Base-by-base conservation (phyloP, 73 alveolate genomes). In the Uronychia binucleata region DNA sequence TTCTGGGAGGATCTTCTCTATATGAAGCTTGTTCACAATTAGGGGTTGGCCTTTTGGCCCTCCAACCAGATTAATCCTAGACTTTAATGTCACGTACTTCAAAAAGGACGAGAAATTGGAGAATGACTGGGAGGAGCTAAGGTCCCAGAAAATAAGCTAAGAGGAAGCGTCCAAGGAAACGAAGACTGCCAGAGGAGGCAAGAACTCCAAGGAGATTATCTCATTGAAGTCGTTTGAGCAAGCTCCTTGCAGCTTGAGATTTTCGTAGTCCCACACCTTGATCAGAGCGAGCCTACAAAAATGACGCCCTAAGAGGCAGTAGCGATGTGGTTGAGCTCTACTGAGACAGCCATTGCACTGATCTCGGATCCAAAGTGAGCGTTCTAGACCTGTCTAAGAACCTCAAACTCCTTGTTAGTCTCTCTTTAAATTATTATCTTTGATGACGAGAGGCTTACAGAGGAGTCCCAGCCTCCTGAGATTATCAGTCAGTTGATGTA, bases 381-480 rank as follows among this genome's bases (percentile, higher is more conserved):
- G 33, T 88, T 88, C 28, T 88, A 75, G 27, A 77, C 74, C 26
- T 31, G 67, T 75, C 89, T 88, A 0, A 88, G n/a, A 31, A 81
- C 77, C 34, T 81, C 28, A 34, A 82, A 75, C 74, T 75, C 76
- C 79, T 86, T 84, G 28, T 31, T 57, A 28, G 81, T 82, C 57
- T 82, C 77, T 78, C 84, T 76, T 76, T 88, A 78, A 8, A 79
- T 75, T 32, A 79, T 34, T 19, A 79, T 79, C 58, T 78, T 78
- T 46, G 67, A 46, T 46, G 5, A 46, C 67, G 19, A 11, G n/a
- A 46, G 19, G 67, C 74, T 83, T 13, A 83, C 76, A 31, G 80
- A 83, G 13, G 94, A 88, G 32, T 88, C 94, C 89, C 89, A 81
- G 0, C 90, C 94, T 13, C 88, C 79, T 31, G 90, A 77, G 1